phyloP scores from a whole-genome alignment of 768 basidiomycete species.

The Pleurotus cornucopiae region DNA sequence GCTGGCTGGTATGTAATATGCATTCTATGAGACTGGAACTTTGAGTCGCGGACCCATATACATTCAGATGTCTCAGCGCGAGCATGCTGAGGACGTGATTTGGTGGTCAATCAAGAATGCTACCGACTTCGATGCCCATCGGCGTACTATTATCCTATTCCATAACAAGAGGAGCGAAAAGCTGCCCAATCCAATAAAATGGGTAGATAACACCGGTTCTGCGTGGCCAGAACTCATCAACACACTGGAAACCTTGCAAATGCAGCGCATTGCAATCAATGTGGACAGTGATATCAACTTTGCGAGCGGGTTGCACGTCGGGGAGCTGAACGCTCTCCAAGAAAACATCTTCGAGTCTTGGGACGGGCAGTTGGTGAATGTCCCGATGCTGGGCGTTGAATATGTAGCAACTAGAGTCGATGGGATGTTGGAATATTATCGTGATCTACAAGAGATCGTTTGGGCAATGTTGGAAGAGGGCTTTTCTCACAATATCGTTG shows the following conservation, averaged over 20 bases:
- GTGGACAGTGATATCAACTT: conserved; percentile 42
- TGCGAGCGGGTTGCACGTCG: conserved; percentile 45
- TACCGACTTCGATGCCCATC: conserved; percentile 42
- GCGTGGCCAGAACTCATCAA: conserved; percentile 43
- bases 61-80: conserved; percentile 38
- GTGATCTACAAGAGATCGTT: conserved; percentile 41
- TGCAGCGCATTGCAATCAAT: conserved; percentile 41
- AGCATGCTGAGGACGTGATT: conserved; percentile 51
- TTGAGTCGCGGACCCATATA: not conserved
- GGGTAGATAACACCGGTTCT: conserved; percentile 46
- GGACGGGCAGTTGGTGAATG: conserved; percentile 34
- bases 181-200: conserved; percentile 37
- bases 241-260: conserved; percentile 29
- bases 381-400: conserved; percentile 45
- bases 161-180: conserved; percentile 36
- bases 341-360: conserved; percentile 36
- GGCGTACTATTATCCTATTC: conserved; percentile 46
- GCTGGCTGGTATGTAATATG: conserved; percentile 32
- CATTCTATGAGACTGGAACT: not conserved
- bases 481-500: conserved; percentile 38
- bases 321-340: conserved; percentile 35
- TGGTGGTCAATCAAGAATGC: conserved; percentile 49
- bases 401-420: conserved; percentile 38
- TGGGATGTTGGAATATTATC: conserved; percentile 40
- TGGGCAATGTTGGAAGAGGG: conserved; percentile 54